Base-by-base conservation (phyloP, 2,329 filamentous ascomycete species). In the Sordariomycetes sp. region DNA sequence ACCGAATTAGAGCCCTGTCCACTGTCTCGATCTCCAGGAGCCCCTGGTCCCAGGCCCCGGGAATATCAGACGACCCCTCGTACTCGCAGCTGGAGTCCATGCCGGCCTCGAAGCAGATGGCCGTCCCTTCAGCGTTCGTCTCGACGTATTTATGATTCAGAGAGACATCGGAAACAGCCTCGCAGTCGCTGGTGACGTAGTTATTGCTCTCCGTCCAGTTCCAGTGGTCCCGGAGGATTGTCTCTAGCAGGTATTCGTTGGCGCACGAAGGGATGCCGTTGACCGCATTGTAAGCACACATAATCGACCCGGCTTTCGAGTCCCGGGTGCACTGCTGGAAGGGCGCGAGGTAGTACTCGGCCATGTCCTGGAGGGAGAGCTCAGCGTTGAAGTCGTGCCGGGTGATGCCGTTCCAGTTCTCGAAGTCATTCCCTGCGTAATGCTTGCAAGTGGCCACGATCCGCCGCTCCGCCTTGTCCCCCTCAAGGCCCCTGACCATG, bases 251-350 rank as follows among this genome's bases (percentile, higher is more conserved):
- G 62, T 83, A 89, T 0, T 75, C 72, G 62, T 81, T 81, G 0
- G 83, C 82, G 62, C 86, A 89, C 1, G 82, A 77, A 0, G 86
- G 85, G 0, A 83, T 75, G 0, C 86, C 85, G 59, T 89, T 87
- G 48, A 89, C 74, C 0, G 82, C 72, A 61, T 88, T 85, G 66
- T 85, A 85, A 0, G 76, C 78, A 63, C 81, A 84, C 81, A 85
- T 85, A 61, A 85, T 73, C 34, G 82, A 84, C 16, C 76, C 74
- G 2, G 79, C 79, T 53, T 77, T 75, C 3, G 78, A 76, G 64
- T 85, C 80, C 14, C 79, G 74, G 53, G 78, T 81, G 67, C 85
- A 87, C 66, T 77, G 76, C 64, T 85, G 74, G 70, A 89, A 89
- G 0, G 83, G 78, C 1, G 81, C 83, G 48, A 86, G 74, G 64